A percentile compares a stretch with the other conserved stretches of the same genome.
These are phyloP conservation scores for Myriosclerotinia scirpicola DNA, from an alignment of 2,329 filamentous ascomycete genomes.

Conservation along the genomic window DNA sequence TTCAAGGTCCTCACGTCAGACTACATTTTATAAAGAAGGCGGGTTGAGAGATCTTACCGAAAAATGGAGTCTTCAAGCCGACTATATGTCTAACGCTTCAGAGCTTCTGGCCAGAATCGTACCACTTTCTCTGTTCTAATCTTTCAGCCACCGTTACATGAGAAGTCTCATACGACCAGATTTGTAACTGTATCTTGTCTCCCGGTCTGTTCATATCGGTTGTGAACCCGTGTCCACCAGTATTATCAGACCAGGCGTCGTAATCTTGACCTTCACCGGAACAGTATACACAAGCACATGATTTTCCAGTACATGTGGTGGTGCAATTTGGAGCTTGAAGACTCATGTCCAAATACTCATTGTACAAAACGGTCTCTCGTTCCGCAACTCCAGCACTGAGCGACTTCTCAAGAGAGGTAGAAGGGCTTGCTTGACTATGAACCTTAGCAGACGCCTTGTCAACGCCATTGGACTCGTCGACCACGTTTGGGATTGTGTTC, in stretches of 20 bases:
- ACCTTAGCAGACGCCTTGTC: background rate
- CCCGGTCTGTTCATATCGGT: background rate
- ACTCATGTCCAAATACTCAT: background rate
- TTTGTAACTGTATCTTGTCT: conserved; percentile 10
- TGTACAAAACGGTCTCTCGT: background rate
- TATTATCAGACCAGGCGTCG: conserved; percentile 13
- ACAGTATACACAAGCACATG: background rate
- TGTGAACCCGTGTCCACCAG: conserved; percentile 11
- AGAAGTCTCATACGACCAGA: conserved; percentile 14
- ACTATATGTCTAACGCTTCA: background rate
- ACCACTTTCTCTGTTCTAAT: conserved; percentile 20
- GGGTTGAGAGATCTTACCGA: background rate
- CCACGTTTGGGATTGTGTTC: background rate
- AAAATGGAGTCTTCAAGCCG: background rate
- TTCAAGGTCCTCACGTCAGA: background rate
- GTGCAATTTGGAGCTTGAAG: background rate
- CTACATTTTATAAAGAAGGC: background rate
- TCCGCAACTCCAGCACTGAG: background rate
- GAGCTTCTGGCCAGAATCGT: background rate
- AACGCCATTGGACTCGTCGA: background rate
- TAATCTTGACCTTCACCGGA: background rate
- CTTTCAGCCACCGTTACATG: conserved; percentile 16
- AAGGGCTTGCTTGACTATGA: background rate
- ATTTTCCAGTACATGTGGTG: background rate
- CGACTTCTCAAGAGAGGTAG: background rate